Evolutionary conservation across 1,284 basidiomycete species (phyloP).

Genomic region (Irpex lacteus): DNA sequence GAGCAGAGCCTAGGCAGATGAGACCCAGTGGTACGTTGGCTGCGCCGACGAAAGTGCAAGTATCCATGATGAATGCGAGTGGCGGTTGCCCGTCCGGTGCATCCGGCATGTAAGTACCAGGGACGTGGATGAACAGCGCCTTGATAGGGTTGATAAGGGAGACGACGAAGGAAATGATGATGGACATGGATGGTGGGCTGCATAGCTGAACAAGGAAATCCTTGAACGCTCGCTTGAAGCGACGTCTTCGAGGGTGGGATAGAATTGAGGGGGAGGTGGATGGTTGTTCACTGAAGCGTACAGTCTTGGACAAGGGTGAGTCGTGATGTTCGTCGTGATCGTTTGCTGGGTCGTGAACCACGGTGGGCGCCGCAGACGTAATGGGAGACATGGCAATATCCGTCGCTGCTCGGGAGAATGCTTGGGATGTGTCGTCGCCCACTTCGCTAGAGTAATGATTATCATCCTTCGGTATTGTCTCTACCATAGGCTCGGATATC

Average conservation of each 20-base stretch:
- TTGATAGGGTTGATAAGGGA: conserved; percentile 69
- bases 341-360: not conserved
- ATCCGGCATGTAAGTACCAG: conserved; percentile 48
- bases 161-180: conserved; percentile 65
- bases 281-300: not conserved
- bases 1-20: conserved; percentile 70
- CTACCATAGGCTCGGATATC: not conserved
- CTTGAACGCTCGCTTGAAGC: conserved; percentile 28
- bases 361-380: not conserved
- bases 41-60: conserved; percentile 65
- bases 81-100: conserved; percentile 79
- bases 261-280: not conserved
- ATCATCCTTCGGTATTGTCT: not conserved
- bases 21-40: conserved; percentile 74
- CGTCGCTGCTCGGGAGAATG: not conserved
- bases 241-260: not conserved
- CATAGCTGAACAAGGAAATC: conserved; percentile 37
- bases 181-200: conserved; percentile 57
- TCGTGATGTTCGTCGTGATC: not conserved
- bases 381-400: not conserved
- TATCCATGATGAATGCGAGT: conserved; percentile 64
- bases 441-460: not conserved
- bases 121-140: conserved; percentile 61
- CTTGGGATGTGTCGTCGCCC: conserved; percentile 12
- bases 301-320: not conserved